Conservation (phyloP, 441 rosid genomes). For the Lepidium campestre region DNA sequence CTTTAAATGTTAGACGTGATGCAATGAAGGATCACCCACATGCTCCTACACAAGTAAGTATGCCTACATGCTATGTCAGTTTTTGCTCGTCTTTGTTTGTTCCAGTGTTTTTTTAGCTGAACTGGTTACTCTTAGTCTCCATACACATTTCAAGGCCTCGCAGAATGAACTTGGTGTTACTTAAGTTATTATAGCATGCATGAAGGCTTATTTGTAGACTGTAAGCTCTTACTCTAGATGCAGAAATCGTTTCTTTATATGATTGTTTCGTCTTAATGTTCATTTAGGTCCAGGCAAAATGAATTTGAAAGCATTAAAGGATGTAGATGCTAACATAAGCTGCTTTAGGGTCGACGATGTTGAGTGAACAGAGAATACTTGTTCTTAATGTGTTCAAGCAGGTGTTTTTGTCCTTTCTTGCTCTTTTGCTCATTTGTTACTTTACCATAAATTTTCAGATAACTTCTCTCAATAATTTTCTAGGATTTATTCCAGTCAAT, state of each 20-base stretch:
- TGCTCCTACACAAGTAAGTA: constrained; percentile 70
- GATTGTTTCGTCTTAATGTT: neutral
- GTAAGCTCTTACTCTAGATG: neutral
- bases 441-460: neutral
- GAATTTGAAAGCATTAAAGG: neutral
- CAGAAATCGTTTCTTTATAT: neutral
- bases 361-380: neutral
- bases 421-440: neutral
- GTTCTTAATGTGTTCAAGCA: neutral
- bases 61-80: constrained; percentile 2
- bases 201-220: neutral
- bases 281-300: neutral
- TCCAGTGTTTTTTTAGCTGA: neutral
- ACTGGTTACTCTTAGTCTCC: neutral
- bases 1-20: constrained; percentile 73
- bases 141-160: neutral
- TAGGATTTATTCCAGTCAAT: neutral
- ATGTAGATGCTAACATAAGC: neutral
- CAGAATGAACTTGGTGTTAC: neutral
- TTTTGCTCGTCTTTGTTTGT: neutral
- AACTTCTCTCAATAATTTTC: neutral
- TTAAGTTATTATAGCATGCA: neutral
- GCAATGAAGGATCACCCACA: constrained; percentile 50
- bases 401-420: neutral
- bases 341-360: neutral